Evolutionary conservation across 495 filamentous ascomycete genomes (phyloP).

Genomic region (Aspergillus nidulans): DNA sequence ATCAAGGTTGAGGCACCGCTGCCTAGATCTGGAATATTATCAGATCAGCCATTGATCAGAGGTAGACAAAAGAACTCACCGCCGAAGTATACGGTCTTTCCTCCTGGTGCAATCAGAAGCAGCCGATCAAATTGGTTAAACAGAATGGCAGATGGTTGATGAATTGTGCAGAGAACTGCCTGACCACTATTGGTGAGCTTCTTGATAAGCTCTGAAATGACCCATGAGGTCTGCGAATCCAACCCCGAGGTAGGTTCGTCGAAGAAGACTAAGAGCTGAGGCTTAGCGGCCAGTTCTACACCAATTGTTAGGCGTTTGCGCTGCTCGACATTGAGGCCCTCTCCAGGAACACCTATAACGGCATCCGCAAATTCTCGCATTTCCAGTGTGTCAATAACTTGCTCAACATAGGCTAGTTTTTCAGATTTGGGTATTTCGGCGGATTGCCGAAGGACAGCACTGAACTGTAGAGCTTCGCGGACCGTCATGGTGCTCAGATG

Average conservation of each 20-base stretch:
- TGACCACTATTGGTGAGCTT: slow-evolving; percentile 84
- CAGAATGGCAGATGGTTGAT: slow-evolving; percentile 90
- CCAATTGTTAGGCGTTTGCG: slow-evolving; percentile 85
- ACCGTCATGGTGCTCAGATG: slow-evolving; percentile 83
- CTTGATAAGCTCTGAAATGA: slow-evolving; percentile 76
- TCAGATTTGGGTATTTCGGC: slow-evolving; percentile 65
- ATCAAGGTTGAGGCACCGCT: slow-evolving; percentile 47
- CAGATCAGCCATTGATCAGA: slow-evolving; percentile 68
- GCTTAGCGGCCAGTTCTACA: slow-evolving; percentile 84
- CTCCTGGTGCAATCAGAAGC: slow-evolving; percentile 70
- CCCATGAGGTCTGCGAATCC: slow-evolving; percentile 87
- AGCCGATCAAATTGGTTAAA: slow-evolving; percentile 94
- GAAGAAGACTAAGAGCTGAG: slow-evolving; percentile 79
- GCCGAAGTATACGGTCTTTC: slow-evolving; percentile 85
- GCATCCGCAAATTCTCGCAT: slow-evolving; percentile 58
- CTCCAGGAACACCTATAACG: slow-evolving; percentile 39
- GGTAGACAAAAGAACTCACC: slow-evolving; percentile 78
- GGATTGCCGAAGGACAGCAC: slow-evolving; percentile 80
- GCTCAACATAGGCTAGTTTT: slow-evolving; percentile 83
- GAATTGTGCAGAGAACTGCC: slow-evolving; percentile 92
- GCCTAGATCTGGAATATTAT: slow-evolving; percentile 62
- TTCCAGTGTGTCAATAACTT: slow-evolving; percentile 84
- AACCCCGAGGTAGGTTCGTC: slow-evolving; percentile 89
- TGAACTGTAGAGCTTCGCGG: slow-evolving; percentile 76
- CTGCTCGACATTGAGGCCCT: slow-evolving; percentile 84